Conservation (phyloP, 2,329 filamentous ascomycete species). For the Xylariaceae sp. region DNA sequence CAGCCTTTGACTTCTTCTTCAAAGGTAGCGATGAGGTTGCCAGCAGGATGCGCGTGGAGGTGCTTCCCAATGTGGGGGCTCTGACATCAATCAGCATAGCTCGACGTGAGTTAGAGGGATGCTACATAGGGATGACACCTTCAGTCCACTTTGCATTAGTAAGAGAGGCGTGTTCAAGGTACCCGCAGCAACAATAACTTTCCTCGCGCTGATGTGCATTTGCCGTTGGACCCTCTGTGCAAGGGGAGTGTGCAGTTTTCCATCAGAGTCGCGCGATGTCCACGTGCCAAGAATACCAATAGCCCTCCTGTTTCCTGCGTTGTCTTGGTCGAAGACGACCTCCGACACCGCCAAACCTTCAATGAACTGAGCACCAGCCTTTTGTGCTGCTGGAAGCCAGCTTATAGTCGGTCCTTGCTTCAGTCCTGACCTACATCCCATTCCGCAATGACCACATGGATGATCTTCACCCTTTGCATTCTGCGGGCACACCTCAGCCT, state of each 20-base stretch:
- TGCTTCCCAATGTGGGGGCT: slow-evolving; percentile 7
- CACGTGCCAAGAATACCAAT: slow-evolving; percentile 1
- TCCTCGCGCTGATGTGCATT: slow-evolving; percentile 1
- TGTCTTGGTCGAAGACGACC: slow-evolving; percentile 45
- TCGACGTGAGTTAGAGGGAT: neutral
- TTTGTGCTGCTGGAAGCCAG: slow-evolving; percentile 75
- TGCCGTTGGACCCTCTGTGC: neutral
- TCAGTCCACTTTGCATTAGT: neutral
- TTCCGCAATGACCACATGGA: slow-evolving; percentile 63
- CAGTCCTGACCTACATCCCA: slow-evolving; percentile 61
- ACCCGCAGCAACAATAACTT: slow-evolving; percentile 3
- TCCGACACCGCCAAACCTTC: slow-evolving; percentile 74
- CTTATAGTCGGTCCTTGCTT: slow-evolving; percentile 77
- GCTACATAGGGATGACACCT: slow-evolving; percentile 23
- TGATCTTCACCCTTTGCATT: slow-evolving; percentile 74
- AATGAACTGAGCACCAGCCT: slow-evolving; percentile 73
- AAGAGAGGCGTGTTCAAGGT: slow-evolving; percentile 4
- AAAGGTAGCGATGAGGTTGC: neutral
- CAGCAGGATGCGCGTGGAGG: slow-evolving; percentile 5
- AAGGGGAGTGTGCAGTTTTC: slow-evolving; percentile 39
- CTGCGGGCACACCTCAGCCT: slow-evolving; percentile 66
- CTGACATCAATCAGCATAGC: neutral
- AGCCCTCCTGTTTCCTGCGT: neutral
- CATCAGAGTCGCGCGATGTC: slow-evolving; percentile 31
- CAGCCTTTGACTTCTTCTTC: slow-evolving; percentile 2